phyloP scores from a whole-genome alignment of 306 rosid species.

The Cicer chorassanicum region DNA sequence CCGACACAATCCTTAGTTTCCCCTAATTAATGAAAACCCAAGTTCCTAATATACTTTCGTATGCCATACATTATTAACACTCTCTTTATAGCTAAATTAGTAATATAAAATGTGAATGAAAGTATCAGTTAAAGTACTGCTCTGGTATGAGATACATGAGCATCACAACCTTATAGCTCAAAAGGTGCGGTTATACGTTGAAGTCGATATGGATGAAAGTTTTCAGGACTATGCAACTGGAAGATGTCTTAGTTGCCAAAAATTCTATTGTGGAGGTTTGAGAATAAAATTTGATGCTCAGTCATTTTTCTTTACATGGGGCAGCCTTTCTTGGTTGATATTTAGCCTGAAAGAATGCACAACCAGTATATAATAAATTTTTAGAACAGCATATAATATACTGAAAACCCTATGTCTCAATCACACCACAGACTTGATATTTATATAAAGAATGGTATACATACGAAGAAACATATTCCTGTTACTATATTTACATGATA shows the following conservation, averaged over 20 bases:
- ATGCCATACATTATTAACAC: neutral
- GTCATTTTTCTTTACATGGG: conserved; percentile 1
- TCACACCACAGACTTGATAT: neutral
- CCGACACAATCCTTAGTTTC: conserved; percentile 6
- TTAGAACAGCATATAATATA: neutral
- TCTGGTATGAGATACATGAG: neutral
- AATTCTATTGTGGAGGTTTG: neutral
- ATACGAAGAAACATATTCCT: neutral
- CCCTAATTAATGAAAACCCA: neutral
- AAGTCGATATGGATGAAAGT: neutral
- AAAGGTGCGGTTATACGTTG: conserved; percentile 9
- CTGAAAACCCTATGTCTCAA: conserved; percentile 10
- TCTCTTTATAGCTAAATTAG: no score
- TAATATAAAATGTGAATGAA: neutral
- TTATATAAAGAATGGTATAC: neutral
- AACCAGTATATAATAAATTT: neutral
- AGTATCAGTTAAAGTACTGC: conserved; percentile 10
- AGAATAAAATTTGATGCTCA: neutral
- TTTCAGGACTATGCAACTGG: neutral
- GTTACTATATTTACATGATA: neutral
- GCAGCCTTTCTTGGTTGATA: neutral
- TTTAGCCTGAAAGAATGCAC: conserved; percentile 9
- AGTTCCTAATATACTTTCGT: neutral
- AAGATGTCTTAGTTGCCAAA: neutral
- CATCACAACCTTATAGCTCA: neutral